phyloP scores from a whole-genome alignment of 2,329 filamentous ascomycete species.

The Didymella pomorum region DNA sequence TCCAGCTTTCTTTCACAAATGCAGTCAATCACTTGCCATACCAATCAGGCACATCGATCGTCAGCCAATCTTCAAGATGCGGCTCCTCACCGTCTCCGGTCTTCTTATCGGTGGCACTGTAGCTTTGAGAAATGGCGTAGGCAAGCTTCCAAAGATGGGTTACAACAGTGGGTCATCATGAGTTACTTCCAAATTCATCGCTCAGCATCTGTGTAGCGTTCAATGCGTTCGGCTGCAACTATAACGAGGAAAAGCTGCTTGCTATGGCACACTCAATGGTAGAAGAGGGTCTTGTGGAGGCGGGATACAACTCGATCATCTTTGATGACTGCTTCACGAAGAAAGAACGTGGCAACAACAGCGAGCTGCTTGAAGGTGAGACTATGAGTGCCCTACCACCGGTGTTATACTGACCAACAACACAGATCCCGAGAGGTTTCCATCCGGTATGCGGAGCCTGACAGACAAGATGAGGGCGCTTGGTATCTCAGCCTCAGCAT shows the following conservation, averaged over 20 bases:
- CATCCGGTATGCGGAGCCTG: conserved; percentile 18
- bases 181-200: no score
- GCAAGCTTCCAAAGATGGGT: conserved; percentile 21
- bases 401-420: background rate
- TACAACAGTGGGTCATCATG: conserved; percentile 8
- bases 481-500: conserved; percentile 39
- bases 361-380: conserved; percentile 13
- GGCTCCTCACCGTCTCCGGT: background rate
- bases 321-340: conserved; percentile 23
- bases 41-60: background rate
- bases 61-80: background rate
- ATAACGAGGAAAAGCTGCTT: conserved; percentile 15
- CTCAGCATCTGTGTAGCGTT: background rate
- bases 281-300: conserved; percentile 19
- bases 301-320: conserved; percentile 22
- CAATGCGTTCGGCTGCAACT: conserved; percentile 19
- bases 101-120: background rate
- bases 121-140: conserved; percentile 16
- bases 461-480: conserved; percentile 16
- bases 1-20: background rate
- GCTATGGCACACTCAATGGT: conserved; percentile 16
- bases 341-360: conserved; percentile 15
- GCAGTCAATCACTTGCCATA: background rate
- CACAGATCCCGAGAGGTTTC: conserved; percentile 16
- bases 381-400: no score